Conservation (phyloP, 306 rosid species). For the Vigna radiata region DNA sequence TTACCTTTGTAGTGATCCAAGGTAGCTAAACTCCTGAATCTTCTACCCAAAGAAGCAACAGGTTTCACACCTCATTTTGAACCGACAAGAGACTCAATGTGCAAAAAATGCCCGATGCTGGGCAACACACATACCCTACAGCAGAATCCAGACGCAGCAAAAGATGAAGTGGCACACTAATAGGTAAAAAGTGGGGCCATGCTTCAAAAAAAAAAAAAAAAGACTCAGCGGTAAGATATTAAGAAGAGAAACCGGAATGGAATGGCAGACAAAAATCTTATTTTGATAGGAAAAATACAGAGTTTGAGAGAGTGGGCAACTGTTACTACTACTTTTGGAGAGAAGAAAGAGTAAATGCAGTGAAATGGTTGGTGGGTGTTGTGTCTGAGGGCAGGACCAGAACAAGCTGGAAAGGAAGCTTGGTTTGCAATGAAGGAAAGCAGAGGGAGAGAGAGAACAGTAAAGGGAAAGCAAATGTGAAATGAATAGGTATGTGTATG, state of each 20-base stretch:
- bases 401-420: conserved; percentile 76
- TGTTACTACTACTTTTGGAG: conserved; percentile 34
- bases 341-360: conserved; percentile 52
- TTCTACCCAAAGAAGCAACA: conserved; percentile 72
- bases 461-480: conserved; percentile 61
- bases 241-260: conserved; percentile 38
- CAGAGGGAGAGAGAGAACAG: conserved; percentile 54
- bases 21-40: conserved; percentile 69
- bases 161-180: conserved; percentile 48
- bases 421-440: conserved; percentile 84
- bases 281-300: conserved; percentile 52
- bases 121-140: conserved; percentile 61
- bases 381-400: conserved; percentile 54
- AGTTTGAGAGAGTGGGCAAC: conserved; percentile 33
- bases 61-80: conserved; percentile 56
- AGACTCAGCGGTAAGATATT: conserved; percentile 22
- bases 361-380: conserved; percentile 71
- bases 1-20: conserved; percentile 73
- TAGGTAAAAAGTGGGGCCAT: conserved; percentile 53
- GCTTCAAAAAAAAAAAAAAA: conserved; percentile 32
- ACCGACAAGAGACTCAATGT: conserved; percentile 58
- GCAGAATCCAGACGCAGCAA: conserved; percentile 62
- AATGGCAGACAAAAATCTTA: conserved; percentile 68
- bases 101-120: conserved; percentile 54
- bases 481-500: conserved; percentile 26